These are phyloP conservation scores for Cytospora piceicola DNA, from an alignment of 2,329 filamentous ascomycete species.

Conservation along the genomic window DNA sequence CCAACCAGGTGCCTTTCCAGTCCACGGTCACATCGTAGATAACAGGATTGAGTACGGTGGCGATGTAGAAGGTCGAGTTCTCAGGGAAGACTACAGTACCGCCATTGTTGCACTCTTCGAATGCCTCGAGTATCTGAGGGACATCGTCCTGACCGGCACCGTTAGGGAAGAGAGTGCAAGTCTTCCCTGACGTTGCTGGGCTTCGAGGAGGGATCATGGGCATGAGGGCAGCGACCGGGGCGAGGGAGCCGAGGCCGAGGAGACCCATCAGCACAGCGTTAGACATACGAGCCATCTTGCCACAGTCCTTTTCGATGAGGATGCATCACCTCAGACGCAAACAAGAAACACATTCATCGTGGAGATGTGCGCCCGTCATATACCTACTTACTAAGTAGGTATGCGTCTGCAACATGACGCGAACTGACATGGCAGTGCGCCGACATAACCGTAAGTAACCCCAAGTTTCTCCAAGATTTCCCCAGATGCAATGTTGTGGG, in stretches of 20 bases:
- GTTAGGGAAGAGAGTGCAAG: slow-evolving; percentile 34
- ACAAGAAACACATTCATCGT: not conserved
- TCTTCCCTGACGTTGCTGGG: slow-evolving; percentile 31
- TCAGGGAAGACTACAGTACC: slow-evolving; percentile 55
- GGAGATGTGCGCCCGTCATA: not conserved
- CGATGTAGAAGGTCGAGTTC: slow-evolving; percentile 55
- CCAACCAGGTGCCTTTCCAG: slow-evolving; percentile 57
- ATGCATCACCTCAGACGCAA: not conserved
- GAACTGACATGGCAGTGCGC: not conserved
- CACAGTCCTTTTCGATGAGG: not conserved
- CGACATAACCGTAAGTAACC: slow-evolving; percentile 2
- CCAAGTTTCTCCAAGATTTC: not conserved
- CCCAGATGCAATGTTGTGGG: not conserved
- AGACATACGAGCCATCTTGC: slow-evolving; percentile 11
- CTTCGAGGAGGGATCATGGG: slow-evolving; percentile 20
- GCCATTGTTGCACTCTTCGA: slow-evolving; percentile 34
- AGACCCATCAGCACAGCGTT: slow-evolving; percentile 14
- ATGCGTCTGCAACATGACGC: slow-evolving; percentile 7
- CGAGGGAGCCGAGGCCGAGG: slow-evolving; percentile 16
- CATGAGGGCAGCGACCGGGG: slow-evolving; percentile 1
- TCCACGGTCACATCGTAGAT: slow-evolving; percentile 54
- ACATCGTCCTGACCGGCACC: slow-evolving; percentile 34
- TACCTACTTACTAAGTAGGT: too few relatives aligned
- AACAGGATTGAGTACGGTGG: slow-evolving; percentile 51
- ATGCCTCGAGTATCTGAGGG: slow-evolving; percentile 37